Base-by-base conservation (phyloP, 345 rosid species). In the Bruguiera gymnorhiza region DNA sequence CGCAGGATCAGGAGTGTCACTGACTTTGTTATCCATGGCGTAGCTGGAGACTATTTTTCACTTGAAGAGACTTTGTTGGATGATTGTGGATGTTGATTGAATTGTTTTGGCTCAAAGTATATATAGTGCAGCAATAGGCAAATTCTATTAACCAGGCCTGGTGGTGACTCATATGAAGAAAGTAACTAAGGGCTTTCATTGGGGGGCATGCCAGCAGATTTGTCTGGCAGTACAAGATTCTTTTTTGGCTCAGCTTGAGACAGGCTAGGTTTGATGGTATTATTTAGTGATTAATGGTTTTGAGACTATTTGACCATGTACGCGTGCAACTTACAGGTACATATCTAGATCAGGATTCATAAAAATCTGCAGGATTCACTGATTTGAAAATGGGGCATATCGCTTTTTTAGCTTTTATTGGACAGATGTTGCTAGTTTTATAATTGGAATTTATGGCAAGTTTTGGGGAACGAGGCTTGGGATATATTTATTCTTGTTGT, bases 121-220 rank as follows among this genome's bases (percentile, higher is more conserved):
- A 78, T 78, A 81, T 73, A 73, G 73, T 39, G 48, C 27, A 39
- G 9, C 21, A 48, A 59, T 23, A 39, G 13, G 58, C 16, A 21
- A 30, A 66, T 31, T 37, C 3, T 18, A 16, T 67, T 62, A 48
- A 39, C 73, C 54, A 65, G 58, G 65, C 69, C 74, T 61, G 8
- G 20, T 16, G 43, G 18, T 50, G 34, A 53, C 48, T 69, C 32
- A 62, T 30, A 23, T 56, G 65, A 37, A 39, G 27, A 24, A 6
- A 43, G 36, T 24, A 58, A 18, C 37, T 64, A 62, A 19, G 46
- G 58, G 18, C 52, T 65, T 65, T 48, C 20, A 39, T 65, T 75
- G 71, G 81, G 83, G 26, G 75, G 5, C 86, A 80, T 78, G 82
- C 82, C 86, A 85, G 88, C 83, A 10, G 72, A 64, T 66, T 63